Conservation (phyloP, 495 filamentous ascomycete genomes). For the Rhizodiscina lignyota region DNA sequence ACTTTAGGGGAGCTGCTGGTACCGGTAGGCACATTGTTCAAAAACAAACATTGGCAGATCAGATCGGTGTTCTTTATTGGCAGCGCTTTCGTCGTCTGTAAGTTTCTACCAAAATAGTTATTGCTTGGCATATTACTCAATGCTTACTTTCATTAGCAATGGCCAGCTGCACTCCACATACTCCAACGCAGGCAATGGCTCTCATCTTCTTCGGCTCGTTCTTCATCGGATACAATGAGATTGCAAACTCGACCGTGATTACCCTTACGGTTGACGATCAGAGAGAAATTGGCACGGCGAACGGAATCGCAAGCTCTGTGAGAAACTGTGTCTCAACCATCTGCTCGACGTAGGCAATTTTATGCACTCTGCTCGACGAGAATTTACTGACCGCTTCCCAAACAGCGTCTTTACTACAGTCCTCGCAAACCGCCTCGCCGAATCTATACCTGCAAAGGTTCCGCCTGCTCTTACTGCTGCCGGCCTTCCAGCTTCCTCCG, state of each 20-base stretch:
- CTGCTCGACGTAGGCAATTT: conserved; percentile 1
- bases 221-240: conserved; percentile 13
- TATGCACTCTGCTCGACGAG: neutral
- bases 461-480: conserved; percentile 3
- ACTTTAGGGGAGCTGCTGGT: neutral
- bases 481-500: conserved; percentile 3
- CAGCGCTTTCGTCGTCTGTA: conserved; percentile 7
- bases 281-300: conserved; percentile 8
- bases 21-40: too few relatives aligned
- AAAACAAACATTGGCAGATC: too few relatives aligned
- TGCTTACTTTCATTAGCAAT: neutral
- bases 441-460: conserved; percentile 4
- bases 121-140: too few relatives aligned
- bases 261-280: conserved; percentile 9
- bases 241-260: conserved; percentile 4
- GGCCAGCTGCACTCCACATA: conserved; percentile 5
- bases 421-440: conserved; percentile 8
- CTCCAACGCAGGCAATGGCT: conserved; percentile 5
- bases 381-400: neutral
- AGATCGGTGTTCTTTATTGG: conserved; percentile 7
- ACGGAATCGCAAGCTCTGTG: conserved; percentile 5
- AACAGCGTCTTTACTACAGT: conserved; percentile 5
- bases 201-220: conserved; percentile 8
- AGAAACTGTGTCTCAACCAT: conserved; percentile 4
- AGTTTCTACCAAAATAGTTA: neutral